Base-by-base conservation (phyloP, 495 filamentous ascomycete genomes). In the Penicillium steckii region DNA sequence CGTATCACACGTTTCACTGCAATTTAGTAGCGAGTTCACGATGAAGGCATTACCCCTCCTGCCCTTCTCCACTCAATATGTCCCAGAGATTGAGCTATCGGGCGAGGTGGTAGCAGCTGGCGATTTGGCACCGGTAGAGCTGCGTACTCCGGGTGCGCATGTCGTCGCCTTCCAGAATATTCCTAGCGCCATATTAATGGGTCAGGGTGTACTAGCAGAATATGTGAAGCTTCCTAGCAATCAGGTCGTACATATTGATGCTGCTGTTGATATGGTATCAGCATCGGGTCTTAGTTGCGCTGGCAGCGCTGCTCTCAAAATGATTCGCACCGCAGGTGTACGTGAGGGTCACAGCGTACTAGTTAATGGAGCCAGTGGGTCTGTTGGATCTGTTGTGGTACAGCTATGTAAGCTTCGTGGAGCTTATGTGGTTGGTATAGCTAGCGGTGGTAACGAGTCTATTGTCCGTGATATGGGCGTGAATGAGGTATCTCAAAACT, bases 331-430 rank as follows among this genome's bases (percentile, higher is more conserved):
- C 17, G 59, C 53, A 4, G 62, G 62, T 15, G 56, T 65, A n/a
- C 53, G 53, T n/a, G 44, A 57, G 24, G 59, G 62, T 27, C 62
- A 62, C 46, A 46, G 38, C 0, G 59, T 65, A 19, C 51, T 65
- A 4, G 50, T 65, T 4, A 65, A 62, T 46, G 62, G 62, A 12
- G 62, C 62, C 6, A 65, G 62, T 26, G 62, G 62, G n/a, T 61
- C 58, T 12, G 54, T 61, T 15, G 58, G 58, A 0, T 50, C 54
- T 10, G 46, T 61, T 13, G 40, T 65, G 13, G 40, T 61, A 45
- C 62, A 62, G 51, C 26, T 65, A 25, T 62, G 59, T 44, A 65
- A 62, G 48, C 4, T 62, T 2, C 53, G 59, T 21, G 59, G 62
- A 2, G 62, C 56, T 1, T 53, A 40, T 27, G 59, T 65, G 10